Conservation (phyloP, 2,329 filamentous ascomycete species). For the Tolypocladium guangdongense region DNA sequence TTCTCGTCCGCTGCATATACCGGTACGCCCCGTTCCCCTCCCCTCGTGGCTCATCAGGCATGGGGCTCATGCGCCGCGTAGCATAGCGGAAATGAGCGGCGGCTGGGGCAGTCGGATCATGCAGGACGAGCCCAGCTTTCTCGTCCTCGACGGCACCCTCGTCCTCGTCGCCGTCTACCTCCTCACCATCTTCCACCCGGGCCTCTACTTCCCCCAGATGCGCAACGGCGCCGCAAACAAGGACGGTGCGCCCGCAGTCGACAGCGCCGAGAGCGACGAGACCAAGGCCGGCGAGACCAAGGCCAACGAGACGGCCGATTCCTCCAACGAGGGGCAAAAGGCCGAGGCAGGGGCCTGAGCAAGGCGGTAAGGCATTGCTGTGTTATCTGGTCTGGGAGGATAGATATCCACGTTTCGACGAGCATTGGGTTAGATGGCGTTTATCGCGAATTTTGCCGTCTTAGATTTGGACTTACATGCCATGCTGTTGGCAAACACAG, state of each 20-base stretch:
- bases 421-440: background rate
- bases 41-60: background rate
- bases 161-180: slow-evolving; percentile 37
- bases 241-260: slow-evolving; percentile 4
- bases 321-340: slow-evolving; percentile 14
- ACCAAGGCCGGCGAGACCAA: no score
- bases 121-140: slow-evolving; percentile 49
- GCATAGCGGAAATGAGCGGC: slow-evolving; percentile 52
- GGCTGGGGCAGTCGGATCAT: slow-evolving; percentile 55
- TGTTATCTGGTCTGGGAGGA: background rate
- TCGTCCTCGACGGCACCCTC: slow-evolving; percentile 43
- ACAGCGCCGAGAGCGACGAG: slow-evolving; percentile 2
- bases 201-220: slow-evolving; percentile 46
- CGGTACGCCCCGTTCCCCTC: slow-evolving; percentile 20
- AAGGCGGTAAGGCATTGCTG: slow-evolving; percentile 8
- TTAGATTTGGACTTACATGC: background rate
- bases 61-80: slow-evolving; percentile 11
- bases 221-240: slow-evolving; percentile 15
- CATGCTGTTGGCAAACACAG: background rate
- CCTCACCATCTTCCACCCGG: slow-evolving; percentile 43
- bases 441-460: background rate
- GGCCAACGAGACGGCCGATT: slow-evolving; percentile 13
- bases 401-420: background rate
- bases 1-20: slow-evolving; percentile 43
- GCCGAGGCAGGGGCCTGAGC: background rate